Evolutionary conservation across 2,329 filamentous ascomycete species (phyloP), one percentile per base, ranked within the genome.

Genomic region (Grosmannia clavigera): DNA sequence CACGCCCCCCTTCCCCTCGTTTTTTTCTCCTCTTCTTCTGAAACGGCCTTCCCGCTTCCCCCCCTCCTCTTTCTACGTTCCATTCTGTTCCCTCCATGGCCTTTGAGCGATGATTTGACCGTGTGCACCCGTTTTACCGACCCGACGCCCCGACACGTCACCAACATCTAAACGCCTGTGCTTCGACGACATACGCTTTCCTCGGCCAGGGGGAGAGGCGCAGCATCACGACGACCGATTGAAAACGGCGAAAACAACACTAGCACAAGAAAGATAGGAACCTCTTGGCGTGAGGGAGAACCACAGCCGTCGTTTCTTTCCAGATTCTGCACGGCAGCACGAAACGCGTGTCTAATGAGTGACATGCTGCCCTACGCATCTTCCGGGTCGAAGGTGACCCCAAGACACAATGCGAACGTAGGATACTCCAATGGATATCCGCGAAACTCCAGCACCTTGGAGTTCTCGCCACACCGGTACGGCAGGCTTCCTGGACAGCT

Each of bases 381-480:
- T 61, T 74, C 76, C 67, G 73, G 75, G 70, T 75, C 75, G 71
- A 85, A 84, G 77, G 88, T 87, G 84, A 91, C 94, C 84, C 88
- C 92, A 72, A 84, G 90, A 78, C 90, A 95, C 80, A 81, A 87
- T 71, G 76, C 78, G 33, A 43, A 57, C 63, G 76, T 77, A 73
- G 86, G 86, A 72, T 92, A 88, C 74, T 83, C 86, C 64, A 95
- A 94, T 77, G 92, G 90, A 70, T 92, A 92, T 72, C 87, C 88
- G 64, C 81, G 85, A 65, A 82, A 81, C 62, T 59, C 64, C 22
- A 86, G 86, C 69, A 88, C 87, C 54, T 92, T 95, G 71, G 90
- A 90, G 66, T 92, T 95, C 69, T 90, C 89, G 67, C 89, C 90
- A 66, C 90, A 96, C 73, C 88, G 90, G 88, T 95, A 82, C 69